Evolutionary conservation across 2,329 filamentous ascomycete species (phyloP), one percentile per base, ranked within the genome.

Genomic region (Scopulariopsis brevicaulis): DNA sequence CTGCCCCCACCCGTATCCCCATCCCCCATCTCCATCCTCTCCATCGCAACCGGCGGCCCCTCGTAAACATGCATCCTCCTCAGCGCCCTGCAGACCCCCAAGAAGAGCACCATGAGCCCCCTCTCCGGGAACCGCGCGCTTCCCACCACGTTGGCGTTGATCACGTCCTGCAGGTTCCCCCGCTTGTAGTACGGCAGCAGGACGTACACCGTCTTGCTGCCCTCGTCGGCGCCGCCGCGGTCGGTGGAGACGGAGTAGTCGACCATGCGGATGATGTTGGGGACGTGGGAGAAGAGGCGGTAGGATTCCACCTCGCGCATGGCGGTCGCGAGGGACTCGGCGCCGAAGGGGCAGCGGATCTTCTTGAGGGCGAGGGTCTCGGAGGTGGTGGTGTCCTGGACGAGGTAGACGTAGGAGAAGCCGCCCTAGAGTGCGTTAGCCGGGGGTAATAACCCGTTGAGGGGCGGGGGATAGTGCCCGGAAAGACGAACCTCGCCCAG

Each of bases 281-380:
- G 83, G 62, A 90, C 83, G 64, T 86, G 85, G 58, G 84, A 77
- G 75, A 99, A 99, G 60, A 96, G 83, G 63, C 86, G 86, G 77
- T 99, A 99, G 55, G 94, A 93, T 71, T 97, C 93, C 61, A 97
- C 94, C 76, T 99, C 94, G 71, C 93, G 93, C 80, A 97, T 87
- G 56, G 94, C 94, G 70, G 90, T 90, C 64, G 90, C 85, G 60
- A 99, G 93, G 28, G 90, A 96, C 77, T 99, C 94, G 72, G 94
- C 88, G 64, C 94, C 94, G 68, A 99, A 97, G 4, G 94, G 93
- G 78, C 94, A 99, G 69, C 93, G 87, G 72, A 99, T 99, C 81
- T 99, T 99, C 74, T 99, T 99, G 61, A 97, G 85, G 20, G 94
- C 94, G 71, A 96, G 93, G 53, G 96, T 82, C 66, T 93, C 85